Evolutionary conservation across 2,329 filamentous ascomycete genomes (phyloP).

Genomic region (Blastomyces percursus): DNA sequence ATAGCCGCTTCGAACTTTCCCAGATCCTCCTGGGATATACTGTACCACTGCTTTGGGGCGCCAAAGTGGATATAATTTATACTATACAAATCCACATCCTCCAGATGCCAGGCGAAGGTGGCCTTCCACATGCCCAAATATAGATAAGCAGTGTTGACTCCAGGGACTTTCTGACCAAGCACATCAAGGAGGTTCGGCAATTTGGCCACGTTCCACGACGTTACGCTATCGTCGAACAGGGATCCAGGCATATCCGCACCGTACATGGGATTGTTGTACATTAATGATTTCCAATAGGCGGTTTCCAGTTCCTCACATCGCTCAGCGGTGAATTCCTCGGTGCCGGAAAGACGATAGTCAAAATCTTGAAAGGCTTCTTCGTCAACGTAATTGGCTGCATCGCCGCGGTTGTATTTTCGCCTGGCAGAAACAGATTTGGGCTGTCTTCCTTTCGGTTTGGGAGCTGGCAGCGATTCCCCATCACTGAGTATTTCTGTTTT

Average conservation of each 20-base stretch:
- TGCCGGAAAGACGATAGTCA: slow-evolving; percentile 72
- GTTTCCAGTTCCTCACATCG: slow-evolving; percentile 90
- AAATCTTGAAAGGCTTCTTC: slow-evolving; percentile 85
- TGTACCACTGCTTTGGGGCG: slow-evolving; percentile 98
- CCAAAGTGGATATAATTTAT: slow-evolving; percentile 99
- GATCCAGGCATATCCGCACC: slow-evolving; percentile 95
- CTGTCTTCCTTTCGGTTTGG: slow-evolving; percentile 44
- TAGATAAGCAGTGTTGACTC: slow-evolving; percentile 94
- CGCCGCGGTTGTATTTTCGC: slow-evolving; percentile 72
- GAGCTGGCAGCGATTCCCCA: slow-evolving; percentile 31
- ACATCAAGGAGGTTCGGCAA: slow-evolving; percentile 89
- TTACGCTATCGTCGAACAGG: slow-evolving; percentile 75
- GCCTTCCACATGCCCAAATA: slow-evolving; percentile 99
- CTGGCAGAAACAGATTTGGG: slow-evolving; percentile 70
- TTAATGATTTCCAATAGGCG: slow-evolving; percentile 94
- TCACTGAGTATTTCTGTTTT: slow-evolving; percentile 46
- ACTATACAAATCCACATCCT: slow-evolving; percentile 97
- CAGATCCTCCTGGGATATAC: slow-evolving; percentile 91
- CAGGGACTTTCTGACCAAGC: slow-evolving; percentile 86
- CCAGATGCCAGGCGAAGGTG: slow-evolving; percentile 96
- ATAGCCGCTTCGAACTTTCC: slow-evolving; percentile 88
- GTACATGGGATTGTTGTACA: slow-evolving; percentile 88
- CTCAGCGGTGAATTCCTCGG: slow-evolving; percentile 80
- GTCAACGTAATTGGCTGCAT: slow-evolving; percentile 68
- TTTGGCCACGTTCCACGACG: slow-evolving; percentile 88